Evolutionary conservation across 768 basidiomycete genomes (phyloP).

Genomic region (Boletus rubescentipes): DNA sequence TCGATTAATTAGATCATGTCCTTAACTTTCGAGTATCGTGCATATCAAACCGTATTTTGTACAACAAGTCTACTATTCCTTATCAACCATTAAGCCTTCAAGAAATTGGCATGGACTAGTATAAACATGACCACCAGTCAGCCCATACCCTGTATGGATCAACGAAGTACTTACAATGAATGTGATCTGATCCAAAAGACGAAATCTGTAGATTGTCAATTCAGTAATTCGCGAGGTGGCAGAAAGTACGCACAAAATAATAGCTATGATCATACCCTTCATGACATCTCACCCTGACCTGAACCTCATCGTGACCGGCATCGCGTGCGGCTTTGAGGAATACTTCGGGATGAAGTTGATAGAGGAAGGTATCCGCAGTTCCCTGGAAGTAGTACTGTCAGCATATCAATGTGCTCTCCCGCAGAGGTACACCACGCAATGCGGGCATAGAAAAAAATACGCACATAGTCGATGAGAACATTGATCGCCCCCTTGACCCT

Average conservation of each 20-base stretch:
- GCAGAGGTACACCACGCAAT: neutral
- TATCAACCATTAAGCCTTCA: constrained; percentile 56
- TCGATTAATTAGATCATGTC: neutral
- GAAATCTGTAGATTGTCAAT: constrained; percentile 58
- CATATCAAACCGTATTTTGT: constrained; percentile 9
- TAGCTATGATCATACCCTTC: constrained; percentile 89
- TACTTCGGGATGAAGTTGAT: constrained; percentile 88
- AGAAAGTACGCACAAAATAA: constrained; percentile 62
- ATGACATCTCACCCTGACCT: constrained; percentile 77
- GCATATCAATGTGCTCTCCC: neutral
- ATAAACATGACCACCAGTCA: constrained; percentile 13
- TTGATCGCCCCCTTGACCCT: constrained; percentile 62
- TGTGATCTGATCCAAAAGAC: constrained; percentile 85
- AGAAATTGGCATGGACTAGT: constrained; percentile 89
- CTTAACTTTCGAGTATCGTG: neutral
- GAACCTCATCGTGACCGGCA: constrained; percentile 67
- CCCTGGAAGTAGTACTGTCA: constrained; percentile 47
- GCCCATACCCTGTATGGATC: constrained; percentile 1
- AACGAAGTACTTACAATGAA: constrained; percentile 64
- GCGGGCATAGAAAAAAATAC: constrained; percentile 21
- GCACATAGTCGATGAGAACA: constrained; percentile 84
- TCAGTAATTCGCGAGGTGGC: neutral
- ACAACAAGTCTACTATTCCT: neutral
- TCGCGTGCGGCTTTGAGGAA: constrained; percentile 78
- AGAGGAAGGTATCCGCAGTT: constrained; percentile 77